Conservation (phyloP, 495 filamentous ascomycete species). For the Tuber magnatum region DNA sequence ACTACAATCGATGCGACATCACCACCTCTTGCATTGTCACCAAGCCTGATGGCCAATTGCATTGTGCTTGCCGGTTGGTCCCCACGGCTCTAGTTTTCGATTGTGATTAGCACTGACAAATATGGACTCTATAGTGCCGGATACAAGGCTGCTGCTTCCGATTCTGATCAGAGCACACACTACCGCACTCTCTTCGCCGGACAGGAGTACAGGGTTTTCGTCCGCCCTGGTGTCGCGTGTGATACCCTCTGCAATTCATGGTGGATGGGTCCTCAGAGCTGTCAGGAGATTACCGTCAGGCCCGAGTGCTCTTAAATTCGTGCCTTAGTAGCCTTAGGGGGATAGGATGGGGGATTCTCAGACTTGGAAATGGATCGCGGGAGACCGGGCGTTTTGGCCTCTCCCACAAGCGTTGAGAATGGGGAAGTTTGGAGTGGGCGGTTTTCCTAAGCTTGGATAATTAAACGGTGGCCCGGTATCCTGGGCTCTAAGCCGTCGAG, state of each 20-base stretch:
- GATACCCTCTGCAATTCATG: conserved; percentile 40
- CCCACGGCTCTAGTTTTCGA: background rate
- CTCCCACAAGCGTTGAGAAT: background rate
- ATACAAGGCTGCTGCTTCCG: conserved; percentile 12
- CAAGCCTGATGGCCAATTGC: conserved; percentile 9
- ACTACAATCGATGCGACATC: conserved; percentile 23
- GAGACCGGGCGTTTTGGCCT: background rate
- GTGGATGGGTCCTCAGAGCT: conserved; percentile 34
- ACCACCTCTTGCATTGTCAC: conserved; percentile 28
- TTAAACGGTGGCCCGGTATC: background rate
- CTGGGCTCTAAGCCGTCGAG: background rate
- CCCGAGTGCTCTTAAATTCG: conserved; percentile 21
- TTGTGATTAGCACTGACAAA: background rate
- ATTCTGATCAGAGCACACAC: conserved; percentile 2
- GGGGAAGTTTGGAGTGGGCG: background rate
- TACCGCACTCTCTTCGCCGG: conserved; percentile 33
- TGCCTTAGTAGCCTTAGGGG: background rate
- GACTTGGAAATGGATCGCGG: background rate
- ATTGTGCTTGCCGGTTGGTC: conserved; percentile 33
- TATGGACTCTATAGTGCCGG: conserved; percentile 15
- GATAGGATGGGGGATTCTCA: background rate
- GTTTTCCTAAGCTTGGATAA: background rate
- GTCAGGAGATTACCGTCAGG: conserved; percentile 36
- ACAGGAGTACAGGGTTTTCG: conserved; percentile 42
- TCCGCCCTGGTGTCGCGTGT: conserved; percentile 41